Percentiles rank a stretch among this genome's conserved stretches.
Conservation (phyloP, 2,329 filamentous ascomycete species). For the Sporothrix euskadiensis region DNA sequence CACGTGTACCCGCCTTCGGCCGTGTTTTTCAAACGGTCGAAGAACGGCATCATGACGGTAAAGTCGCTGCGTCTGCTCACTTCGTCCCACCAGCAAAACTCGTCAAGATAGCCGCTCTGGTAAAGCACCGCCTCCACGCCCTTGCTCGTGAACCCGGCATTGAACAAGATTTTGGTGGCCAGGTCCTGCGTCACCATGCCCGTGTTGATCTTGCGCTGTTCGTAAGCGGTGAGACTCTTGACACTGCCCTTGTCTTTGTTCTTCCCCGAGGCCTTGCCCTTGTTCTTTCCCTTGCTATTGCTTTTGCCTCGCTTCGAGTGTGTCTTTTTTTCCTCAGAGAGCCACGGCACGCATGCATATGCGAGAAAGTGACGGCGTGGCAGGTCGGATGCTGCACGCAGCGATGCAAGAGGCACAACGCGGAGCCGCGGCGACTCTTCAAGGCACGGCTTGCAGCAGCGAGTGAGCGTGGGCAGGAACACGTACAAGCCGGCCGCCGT, state of each 20-base stretch:
- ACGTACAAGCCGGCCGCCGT: slow-evolving; percentile 14
- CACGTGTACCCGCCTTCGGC: slow-evolving; percentile 13
- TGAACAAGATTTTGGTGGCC: neutral
- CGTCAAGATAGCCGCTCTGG: slow-evolving; percentile 7
- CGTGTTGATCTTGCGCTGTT: neutral
- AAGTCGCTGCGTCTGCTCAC: neutral
- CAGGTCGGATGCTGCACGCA: neutral
- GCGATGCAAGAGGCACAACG: neutral
- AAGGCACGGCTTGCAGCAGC: slow-evolving; percentile 27
- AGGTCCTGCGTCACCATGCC: slow-evolving; percentile 14
- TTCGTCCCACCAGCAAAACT: slow-evolving; percentile 14
- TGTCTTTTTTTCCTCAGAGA: neutral
- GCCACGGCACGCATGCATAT: neutral
- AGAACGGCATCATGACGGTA: slow-evolving; percentile 22
- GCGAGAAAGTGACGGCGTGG: neutral
- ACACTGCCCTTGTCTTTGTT: neutral
- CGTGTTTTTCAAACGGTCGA: neutral
- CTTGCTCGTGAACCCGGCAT: neutral
- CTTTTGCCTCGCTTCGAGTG: neutral
- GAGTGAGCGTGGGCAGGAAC: slow-evolving; percentile 27
- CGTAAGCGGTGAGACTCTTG: neutral
- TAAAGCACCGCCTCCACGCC: neutral
- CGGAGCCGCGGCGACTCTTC: slow-evolving; percentile 24
- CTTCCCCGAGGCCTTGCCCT: neutral
- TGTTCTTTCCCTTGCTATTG: neutral